phyloP scores from a whole-genome alignment of 345 rosid genomes.

The Eucalyptus regnans region DNA sequence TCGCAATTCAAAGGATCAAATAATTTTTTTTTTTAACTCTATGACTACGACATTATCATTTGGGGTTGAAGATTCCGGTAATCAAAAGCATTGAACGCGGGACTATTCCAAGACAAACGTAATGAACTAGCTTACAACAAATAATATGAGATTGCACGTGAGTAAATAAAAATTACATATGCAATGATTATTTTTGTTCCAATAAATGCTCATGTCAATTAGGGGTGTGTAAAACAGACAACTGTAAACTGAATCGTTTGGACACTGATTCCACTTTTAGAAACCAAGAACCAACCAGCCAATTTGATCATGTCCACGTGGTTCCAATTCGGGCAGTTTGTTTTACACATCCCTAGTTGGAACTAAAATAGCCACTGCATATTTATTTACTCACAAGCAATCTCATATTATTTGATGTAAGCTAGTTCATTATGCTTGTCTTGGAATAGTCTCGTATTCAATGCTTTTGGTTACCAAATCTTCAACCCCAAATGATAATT shows the following conservation, averaged over 20 bases:
- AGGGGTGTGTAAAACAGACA: fast-evolving
- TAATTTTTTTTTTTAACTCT: not conserved
- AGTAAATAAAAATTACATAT: no score
- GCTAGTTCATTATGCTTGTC: not conserved
- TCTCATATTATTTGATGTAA: not conserved
- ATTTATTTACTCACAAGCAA: not conserved
- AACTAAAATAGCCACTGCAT: not conserved
- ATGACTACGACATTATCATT: not conserved
- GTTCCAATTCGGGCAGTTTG: fast-evolving
- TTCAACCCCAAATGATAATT: not conserved
- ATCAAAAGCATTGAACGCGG: not conserved
- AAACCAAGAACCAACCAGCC: fast-evolving
- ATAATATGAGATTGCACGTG: no score
- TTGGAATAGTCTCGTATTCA: fast-evolving
- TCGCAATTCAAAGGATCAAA: not conserved
- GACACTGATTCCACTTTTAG: no score
- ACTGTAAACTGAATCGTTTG: no score
- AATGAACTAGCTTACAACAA: no score
- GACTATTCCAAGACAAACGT: no score
- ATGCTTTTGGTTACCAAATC: not conserved
- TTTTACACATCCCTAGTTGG: no score
- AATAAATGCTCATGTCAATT: not conserved
- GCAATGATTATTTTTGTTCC: not conserved
- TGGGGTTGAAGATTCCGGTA: not conserved
- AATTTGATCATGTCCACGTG: fast-evolving